phyloP scores from a whole-genome alignment of 371 early-diverging fungal genomes.

The Mucor saturninus region DNA sequence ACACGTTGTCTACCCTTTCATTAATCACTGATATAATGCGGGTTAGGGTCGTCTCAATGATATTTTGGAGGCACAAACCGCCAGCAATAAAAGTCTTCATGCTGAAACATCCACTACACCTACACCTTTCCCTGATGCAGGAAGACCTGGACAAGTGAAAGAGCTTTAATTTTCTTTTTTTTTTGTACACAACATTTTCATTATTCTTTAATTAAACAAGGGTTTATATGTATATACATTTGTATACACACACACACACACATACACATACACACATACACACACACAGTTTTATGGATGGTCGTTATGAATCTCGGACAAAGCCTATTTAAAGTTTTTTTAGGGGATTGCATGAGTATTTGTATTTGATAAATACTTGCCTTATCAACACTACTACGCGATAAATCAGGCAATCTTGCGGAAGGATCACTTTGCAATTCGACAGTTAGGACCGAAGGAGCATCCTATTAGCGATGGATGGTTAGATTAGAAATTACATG shows the following conservation, averaged over 20 bases:
- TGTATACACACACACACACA: background rate
- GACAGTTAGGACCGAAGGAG: conserved; percentile 28
- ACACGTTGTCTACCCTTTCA: background rate
- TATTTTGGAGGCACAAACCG: conserved; percentile 15
- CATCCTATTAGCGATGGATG: conserved; percentile 11
- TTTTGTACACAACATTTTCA: background rate
- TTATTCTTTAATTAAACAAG: background rate
- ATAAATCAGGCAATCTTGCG: conserved; percentile 37
- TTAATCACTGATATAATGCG: background rate
- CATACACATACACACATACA: background rate
- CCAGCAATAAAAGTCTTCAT: conserved; percentile 31
- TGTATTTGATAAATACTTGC: conserved; percentile 18
- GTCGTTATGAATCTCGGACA: conserved; percentile 24
- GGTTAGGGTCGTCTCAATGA: conserved; percentile 37
- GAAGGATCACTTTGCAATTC: conserved; percentile 22
- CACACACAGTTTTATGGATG: conserved; percentile 2
- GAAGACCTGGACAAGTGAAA: conserved; percentile 35
- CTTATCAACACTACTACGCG: conserved; percentile 37
- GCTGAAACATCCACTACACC: conserved; percentile 52
- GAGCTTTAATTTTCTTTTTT: conserved; percentile 14
- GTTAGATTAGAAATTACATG: background rate
- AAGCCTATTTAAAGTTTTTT: conserved; percentile 11
- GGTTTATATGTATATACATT: background rate
- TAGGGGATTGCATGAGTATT: background rate
- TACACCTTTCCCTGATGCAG: conserved; percentile 40